A percentile compares a stretch with the other conserved stretches of the same genome.
These are phyloP conservation scores for Xylaria curta DNA, from an alignment of 495 filamentous ascomycete species.

Conservation along the genomic window DNA sequence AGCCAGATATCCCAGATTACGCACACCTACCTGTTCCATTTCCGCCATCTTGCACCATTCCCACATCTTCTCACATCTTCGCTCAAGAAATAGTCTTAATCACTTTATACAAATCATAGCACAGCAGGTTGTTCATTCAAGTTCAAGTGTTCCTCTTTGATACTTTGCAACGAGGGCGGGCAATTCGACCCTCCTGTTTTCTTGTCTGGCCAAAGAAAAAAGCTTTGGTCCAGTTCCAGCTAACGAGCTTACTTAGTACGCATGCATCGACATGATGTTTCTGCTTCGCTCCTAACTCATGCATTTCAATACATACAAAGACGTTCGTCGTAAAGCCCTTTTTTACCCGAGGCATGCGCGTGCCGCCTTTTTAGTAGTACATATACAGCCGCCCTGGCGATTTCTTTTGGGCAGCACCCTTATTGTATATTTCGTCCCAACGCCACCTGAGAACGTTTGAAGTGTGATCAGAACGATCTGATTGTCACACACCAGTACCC, in stretches of 20 bases:
- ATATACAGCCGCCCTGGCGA: slow-evolving; percentile 9
- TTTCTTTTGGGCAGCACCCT: neutral
- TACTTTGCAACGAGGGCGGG: neutral
- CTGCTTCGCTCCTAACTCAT: neutral
- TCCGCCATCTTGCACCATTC: neutral
- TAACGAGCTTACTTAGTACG: slow-evolving; percentile 11
- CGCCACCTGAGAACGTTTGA: neutral
- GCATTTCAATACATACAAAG: slow-evolving; percentile 24
- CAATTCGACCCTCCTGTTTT: slow-evolving; percentile 3
- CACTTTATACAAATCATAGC: neutral
- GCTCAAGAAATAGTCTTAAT: neutral
- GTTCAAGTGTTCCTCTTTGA: neutral
- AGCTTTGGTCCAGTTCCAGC: neutral
- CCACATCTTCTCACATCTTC: neutral
- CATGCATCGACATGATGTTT: neutral
- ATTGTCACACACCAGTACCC: slow-evolving; percentile 1
- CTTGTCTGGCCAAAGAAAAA: neutral
- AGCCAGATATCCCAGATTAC: neutral
- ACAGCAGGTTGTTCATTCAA: neutral
- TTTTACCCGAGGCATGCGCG: slow-evolving; percentile 17
- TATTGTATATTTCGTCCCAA: neutral
- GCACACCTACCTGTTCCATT: neutral
- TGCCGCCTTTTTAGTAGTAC: slow-evolving; percentile 25
- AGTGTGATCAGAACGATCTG: neutral
- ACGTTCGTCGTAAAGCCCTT: slow-evolving; percentile 17